Base-by-base conservation (phyloP, 2,329 filamentous ascomycete species). In the Sporothrix sp. region DNA sequence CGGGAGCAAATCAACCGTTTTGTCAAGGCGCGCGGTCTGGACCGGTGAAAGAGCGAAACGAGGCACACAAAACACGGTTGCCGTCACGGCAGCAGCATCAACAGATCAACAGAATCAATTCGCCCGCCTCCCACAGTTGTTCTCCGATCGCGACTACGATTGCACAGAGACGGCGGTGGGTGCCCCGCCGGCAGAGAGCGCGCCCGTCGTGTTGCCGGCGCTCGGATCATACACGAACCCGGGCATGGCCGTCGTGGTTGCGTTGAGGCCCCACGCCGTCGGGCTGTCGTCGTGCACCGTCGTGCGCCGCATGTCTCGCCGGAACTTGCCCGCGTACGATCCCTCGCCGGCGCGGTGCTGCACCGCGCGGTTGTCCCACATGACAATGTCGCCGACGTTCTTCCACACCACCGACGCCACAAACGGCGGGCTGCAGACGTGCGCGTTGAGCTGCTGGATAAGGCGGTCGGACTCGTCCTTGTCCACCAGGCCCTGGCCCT, bases 291-390 rank as follows among this genome's bases (percentile, higher is more conserved):
- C 76, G 59, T 79, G 71, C 1, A 80, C 75, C 1, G 76, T 80
- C 5, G 74, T 72, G 53, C 78, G 64, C 42, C 78, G 63, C 69
- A 81, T 68, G 60, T 81, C 77, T 35, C 75, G 64, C 52, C 60
- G 64, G 58, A 68, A 73, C 57, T 67, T 71, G 0, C 72, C 71
- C 54, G 69, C 68, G 53, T 74, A 78, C 0, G 60, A 59, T 0
- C 76, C 76, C 1, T 66, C 64, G 1, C 66, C 69, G 0, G 74
- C 73, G 6, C 75, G 62, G 61, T 82, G 77, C 67, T 81, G 68
- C 14, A 75, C 72, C 44, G 68, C 71, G 0, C 73, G 73, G 59
- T 81, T 81, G 57, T 82, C 78, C 78, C 78, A 81, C 16, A 77
- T 67, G 14, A 81, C 60, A 51, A 81, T 42, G 58, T 81, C 78